phyloP scores from a whole-genome alignment of 2,329 filamentous ascomycete genomes.

The Penicillium sp. region DNA sequence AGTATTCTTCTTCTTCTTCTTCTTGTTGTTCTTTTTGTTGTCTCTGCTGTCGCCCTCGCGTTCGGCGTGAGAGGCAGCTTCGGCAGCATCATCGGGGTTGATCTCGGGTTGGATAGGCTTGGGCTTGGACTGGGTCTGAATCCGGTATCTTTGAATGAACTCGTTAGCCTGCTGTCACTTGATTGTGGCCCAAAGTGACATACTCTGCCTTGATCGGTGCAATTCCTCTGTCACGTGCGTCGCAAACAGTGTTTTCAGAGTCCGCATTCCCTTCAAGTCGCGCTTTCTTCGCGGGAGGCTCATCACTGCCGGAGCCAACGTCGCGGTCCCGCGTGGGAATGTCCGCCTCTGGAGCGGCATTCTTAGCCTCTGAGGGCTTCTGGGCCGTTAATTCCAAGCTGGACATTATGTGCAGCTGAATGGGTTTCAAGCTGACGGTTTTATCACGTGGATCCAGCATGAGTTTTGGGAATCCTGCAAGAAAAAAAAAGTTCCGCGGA shows the following conservation, averaged over 20 bases:
- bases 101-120: constrained; percentile 24
- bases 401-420: constrained; percentile 1
- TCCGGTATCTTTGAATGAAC: constrained; percentile 31
- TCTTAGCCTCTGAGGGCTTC: constrained; percentile 6
- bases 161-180: not conserved
- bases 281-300: constrained; percentile 60
- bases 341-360: constrained; percentile 11
- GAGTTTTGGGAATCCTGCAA: not conserved
- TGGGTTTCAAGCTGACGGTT: not conserved
- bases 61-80: constrained; percentile 53
- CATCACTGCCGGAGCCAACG: constrained; percentile 28
- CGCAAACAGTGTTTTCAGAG: constrained; percentile 26
- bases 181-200: not conserved
- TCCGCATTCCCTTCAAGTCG: constrained; percentile 50
- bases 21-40: constrained; percentile 36
- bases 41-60: constrained; percentile 37
- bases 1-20: constrained; percentile 60
- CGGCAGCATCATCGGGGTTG: constrained; percentile 60
- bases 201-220: constrained; percentile 72
- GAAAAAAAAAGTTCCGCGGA: constrained; percentile 2
- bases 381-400: constrained; percentile 1
- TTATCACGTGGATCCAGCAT: not conserved
- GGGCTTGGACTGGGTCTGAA: constrained; percentile 22
- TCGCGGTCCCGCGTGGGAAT: constrained; percentile 23
- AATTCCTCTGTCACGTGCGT: constrained; percentile 55